A percentile compares a stretch with the other conserved stretches of the same genome.
These are phyloP conservation scores for Rossbeevera mucosa DNA, from an alignment of 768 basidiomycete genomes.

Conservation along the genomic window DNA sequence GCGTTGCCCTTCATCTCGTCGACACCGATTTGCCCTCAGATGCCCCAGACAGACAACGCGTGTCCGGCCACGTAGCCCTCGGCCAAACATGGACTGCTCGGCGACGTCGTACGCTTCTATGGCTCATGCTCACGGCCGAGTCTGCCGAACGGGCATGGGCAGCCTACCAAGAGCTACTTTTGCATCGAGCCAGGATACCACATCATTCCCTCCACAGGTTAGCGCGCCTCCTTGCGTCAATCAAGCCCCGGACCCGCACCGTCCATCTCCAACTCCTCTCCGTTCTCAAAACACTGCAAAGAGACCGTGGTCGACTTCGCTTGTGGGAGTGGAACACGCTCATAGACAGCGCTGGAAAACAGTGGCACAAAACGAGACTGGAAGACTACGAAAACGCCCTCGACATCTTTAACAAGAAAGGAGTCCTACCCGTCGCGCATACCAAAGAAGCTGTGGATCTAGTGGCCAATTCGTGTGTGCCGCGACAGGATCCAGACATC, in stretches of 20 bases:
- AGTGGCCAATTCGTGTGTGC: background rate
- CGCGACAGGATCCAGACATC: slow-evolving; percentile 50
- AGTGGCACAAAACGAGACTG: slow-evolving; percentile 53
- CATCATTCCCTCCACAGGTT: slow-evolving; percentile 55
- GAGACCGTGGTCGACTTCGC: slow-evolving; percentile 49
- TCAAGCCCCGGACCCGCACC: slow-evolving; percentile 52
- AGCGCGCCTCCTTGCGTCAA: slow-evolving; percentile 50
- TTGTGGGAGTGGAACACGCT: slow-evolving; percentile 76
- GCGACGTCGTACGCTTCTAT: slow-evolving; percentile 23
- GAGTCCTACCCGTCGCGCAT: slow-evolving; percentile 26
- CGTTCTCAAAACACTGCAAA: slow-evolving; percentile 55
- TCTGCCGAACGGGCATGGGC: slow-evolving; percentile 38
- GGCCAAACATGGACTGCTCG: slow-evolving; percentile 9
- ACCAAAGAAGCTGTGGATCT: slow-evolving; percentile 11
- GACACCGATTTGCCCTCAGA: slow-evolving; percentile 4
- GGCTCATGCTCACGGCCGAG: slow-evolving; percentile 32
- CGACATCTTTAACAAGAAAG: slow-evolving; percentile 58
- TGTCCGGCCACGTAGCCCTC: background rate
- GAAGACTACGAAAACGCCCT: slow-evolving; percentile 60
- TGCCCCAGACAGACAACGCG: slow-evolving; percentile 5
- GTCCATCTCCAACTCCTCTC: slow-evolving; percentile 64
- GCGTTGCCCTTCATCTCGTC: slow-evolving; percentile 3
- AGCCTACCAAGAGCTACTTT: slow-evolving; percentile 38
- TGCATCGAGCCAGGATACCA: slow-evolving; percentile 24
- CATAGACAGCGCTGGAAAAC: slow-evolving; percentile 61